phyloP scores from a whole-genome alignment of 306 rosid genomes.

The Biancaea sappan region DNA sequence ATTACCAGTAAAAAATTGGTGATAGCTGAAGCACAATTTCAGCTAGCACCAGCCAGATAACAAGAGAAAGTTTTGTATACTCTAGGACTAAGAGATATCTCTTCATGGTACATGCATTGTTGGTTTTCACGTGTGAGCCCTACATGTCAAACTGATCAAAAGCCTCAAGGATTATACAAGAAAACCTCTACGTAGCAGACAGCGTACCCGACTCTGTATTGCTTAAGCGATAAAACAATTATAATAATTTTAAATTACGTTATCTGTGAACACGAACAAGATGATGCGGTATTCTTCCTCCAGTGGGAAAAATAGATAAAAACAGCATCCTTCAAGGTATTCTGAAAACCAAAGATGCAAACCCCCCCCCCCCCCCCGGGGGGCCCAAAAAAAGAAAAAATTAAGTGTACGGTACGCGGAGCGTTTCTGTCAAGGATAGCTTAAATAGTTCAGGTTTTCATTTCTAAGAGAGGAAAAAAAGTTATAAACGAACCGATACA shows the following conservation, averaged over 20 bases:
- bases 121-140: background rate
- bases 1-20: background rate
- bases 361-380: too few relatives aligned
- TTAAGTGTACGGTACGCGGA: too few relatives aligned
- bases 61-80: background rate
- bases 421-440: background rate
- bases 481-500: background rate
- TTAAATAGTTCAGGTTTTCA: slow-evolving; percentile 8
- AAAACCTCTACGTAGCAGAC: background rate
- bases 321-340: background rate
- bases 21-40: background rate
- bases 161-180: background rate
- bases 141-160: background rate
- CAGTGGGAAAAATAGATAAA: background rate
- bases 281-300: background rate
- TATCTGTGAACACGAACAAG: background rate
- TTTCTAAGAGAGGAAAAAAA: background rate
- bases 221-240: background rate
- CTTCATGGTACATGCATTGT: background rate
- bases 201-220: background rate
- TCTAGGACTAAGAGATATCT: background rate
- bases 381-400: too few relatives aligned
- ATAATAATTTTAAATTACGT: background rate
- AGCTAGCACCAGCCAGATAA: background rate
- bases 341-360: background rate